Base-by-base conservation (phyloP, 352 stramenopile species). In the Globisporangium emineosum region DNA sequence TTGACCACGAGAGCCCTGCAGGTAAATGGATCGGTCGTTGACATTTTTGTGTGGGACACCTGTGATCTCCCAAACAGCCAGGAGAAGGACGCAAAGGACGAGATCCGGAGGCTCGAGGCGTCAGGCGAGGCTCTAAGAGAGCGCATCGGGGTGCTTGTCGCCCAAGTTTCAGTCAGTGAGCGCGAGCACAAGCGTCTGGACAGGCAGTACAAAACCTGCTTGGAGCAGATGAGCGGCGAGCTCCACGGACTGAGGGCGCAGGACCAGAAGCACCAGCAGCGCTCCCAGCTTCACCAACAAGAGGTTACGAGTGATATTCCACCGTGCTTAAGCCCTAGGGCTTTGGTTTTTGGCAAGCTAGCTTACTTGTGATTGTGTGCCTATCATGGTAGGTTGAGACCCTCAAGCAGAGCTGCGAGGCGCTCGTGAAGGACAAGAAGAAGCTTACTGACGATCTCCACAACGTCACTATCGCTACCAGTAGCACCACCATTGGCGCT, bases 51-150 rank as follows among this genome's bases (percentile, higher is more conserved):
- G 17, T 21, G 4, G 21, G 60, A 21, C 35, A 56, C n/a, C 21
- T 37, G 10, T 37, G 25, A 30, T 42, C 33, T 30, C 27, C 25
- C 30, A 15, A 27, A 45, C 3, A 80, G 75, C 2, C 70, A 67
- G 17, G 72, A 89, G 9, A 67, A 76, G n/a, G 65, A 72, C 1
- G 62, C 71, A 0, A 57, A 58, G n/a, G 60, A 76, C 1, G 72
- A 87, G 19, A 65, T 84, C 7, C 65, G 66, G 15, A 60, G 77
- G 21, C 62, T 87, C 55, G 65, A 90, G 30, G 47, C 57, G 2
- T 43, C 69, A 13, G 71, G 62, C 27, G 65, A 66, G 1, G 49
- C 67, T 5, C 32, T 72, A 0, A 63, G 70, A 50, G 56, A 73
- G 37, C 76, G 86, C 27, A 67, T 74, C 12, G 54, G 52, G 0